These are phyloP conservation scores for Leptomonas pyrrhocoris DNA, from an alignment of 208 protist species.

Conservation along the genomic window DNA sequence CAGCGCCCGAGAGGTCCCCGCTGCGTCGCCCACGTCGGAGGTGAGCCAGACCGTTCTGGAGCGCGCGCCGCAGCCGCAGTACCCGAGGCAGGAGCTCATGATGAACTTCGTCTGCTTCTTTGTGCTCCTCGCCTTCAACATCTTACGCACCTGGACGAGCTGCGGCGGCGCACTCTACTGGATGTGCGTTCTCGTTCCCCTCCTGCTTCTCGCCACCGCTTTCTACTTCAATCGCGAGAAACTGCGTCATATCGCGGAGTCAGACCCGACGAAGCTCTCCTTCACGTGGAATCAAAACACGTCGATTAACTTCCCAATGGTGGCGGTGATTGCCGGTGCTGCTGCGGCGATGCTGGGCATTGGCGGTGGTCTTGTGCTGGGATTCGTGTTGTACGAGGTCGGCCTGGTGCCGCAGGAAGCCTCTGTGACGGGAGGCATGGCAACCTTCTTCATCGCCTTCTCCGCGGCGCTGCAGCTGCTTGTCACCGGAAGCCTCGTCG, in stretches of 20 bases:
- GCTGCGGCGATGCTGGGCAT: conserved; percentile 85
- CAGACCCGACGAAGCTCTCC: conserved; percentile 32
- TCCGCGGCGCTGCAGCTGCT: conserved; percentile 60
- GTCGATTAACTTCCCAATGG: conserved; percentile 60
- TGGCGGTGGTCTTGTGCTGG: conserved; percentile 81
- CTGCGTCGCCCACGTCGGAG: conserved; percentile 10
- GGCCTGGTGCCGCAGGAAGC: conserved; percentile 73
- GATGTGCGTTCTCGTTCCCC: conserved; percentile 45
- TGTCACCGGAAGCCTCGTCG: conserved; percentile 50
- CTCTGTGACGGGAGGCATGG: conserved; percentile 72
- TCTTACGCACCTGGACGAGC: conserved; percentile 37
- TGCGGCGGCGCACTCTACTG: conserved; percentile 67
- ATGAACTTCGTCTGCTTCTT: conserved; percentile 63
- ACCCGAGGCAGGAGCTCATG: conserved; percentile 54
- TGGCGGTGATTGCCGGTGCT: conserved; percentile 73
- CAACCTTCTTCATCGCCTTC: conserved; percentile 86
- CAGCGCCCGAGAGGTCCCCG: background rate
- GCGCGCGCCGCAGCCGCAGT: conserved; percentile 47
- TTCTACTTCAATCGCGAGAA: conserved; percentile 51
- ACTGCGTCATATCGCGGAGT: conserved; percentile 37
- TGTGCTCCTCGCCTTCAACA: conserved; percentile 71
- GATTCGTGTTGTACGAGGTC: conserved; percentile 85
- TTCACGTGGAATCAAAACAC: conserved; percentile 69
- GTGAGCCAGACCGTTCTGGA: background rate
- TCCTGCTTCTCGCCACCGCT: conserved; percentile 31